Evolutionary conservation across 2,329 filamentous ascomycete genomes (phyloP), one percentile per base, ranked within the genome.

Genomic region (Grosmannia clavigera): DNA sequence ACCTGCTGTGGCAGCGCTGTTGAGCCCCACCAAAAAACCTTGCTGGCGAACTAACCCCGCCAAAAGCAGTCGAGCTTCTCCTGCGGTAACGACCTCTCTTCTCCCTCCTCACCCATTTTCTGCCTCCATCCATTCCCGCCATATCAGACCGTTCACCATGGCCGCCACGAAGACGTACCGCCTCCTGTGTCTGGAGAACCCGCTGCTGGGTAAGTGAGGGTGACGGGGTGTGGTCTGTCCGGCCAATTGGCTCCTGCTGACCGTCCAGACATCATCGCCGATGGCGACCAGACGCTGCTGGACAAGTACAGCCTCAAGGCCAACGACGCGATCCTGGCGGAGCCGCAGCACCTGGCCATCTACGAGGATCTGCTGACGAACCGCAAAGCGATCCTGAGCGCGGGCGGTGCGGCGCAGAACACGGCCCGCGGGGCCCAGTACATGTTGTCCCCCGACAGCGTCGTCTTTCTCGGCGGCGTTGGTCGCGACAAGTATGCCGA

Each of bases 321-420:
- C 74, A 96, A 99, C 78, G 92, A 99, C 74, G 94, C 94, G 69
- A 96, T 99, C 73, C 89, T 99, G 63, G 92, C 92, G 60, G 90
- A 95, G 75, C 84, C 90, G 71, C 87, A 95, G 80, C 94, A 99
- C 77, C 80, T 87, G 71, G 83, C 81, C 54, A 82, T 99, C 70
- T 99, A 91, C 75, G 92, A 97, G 72, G 94, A 99, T 70, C 83
- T 97, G 67, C 83, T 96, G 68, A 87, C 88, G 76, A 92, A 94
- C 81, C 90, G 86, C 77, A 84, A 94, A 68, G 92, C 92, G 65
- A 95, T 95, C 78, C 81, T 97, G 72, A 94, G 97, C 71, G 91
- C 94, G 59, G 94, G 94, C 66, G 94, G 94, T 70, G 94, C 94
- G 60, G 94, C 94, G 35, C 94, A 99, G 78, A 99, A 99, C 83